These are phyloP conservation scores for Peribolospora kevripleyi DNA, from an alignment of 768 basidiomycete species.

Conservation along the genomic window DNA sequence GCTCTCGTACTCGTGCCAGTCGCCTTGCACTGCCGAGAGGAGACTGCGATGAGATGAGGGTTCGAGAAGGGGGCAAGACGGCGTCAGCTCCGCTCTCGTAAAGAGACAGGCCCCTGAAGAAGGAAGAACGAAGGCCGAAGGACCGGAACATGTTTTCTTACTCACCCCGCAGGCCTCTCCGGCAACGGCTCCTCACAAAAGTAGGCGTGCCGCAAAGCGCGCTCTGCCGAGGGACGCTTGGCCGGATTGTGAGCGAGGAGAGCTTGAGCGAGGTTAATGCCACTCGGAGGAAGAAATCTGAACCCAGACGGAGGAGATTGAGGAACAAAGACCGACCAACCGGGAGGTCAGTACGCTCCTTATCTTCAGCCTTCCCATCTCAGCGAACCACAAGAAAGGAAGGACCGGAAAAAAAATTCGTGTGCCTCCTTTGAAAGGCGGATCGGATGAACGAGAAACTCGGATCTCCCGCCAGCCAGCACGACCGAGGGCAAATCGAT, in stretches of 20 bases:
- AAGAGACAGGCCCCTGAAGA: not conserved
- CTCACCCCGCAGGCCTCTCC: conserved; percentile 53
- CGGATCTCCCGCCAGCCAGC: not conserved
- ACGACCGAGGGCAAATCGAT: too few relatives aligned
- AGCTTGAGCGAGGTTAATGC: conserved; percentile 60
- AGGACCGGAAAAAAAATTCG: not conserved
- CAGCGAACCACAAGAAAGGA: not conserved
- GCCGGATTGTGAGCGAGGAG: conserved; percentile 60
- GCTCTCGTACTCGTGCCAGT: conserved; percentile 94
- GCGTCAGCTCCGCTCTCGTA: not conserved
- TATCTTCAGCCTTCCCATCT: not conserved
- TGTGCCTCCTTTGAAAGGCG: too few relatives aligned
- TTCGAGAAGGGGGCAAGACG: not conserved
- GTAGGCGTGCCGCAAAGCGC: conserved; percentile 62
- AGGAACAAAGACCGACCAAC: not conserved
- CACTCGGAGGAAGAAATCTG: conserved; percentile 70
- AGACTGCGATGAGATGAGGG: conserved; percentile 21
- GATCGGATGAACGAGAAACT: not conserved
- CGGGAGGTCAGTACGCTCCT: too few relatives aligned
- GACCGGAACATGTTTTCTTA: conserved; percentile 4
- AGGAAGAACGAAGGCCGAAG: not conserved
- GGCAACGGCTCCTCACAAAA: conserved; percentile 62
- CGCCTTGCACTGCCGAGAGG: conserved; percentile 57
- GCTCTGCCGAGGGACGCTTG: conserved; percentile 45
- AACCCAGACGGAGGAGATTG: not conserved